Evolutionary conservation across 1,284 basidiomycete species (phyloP), one percentile per base, ranked within the genome.

Genomic region (Marasmius oreades): DNA sequence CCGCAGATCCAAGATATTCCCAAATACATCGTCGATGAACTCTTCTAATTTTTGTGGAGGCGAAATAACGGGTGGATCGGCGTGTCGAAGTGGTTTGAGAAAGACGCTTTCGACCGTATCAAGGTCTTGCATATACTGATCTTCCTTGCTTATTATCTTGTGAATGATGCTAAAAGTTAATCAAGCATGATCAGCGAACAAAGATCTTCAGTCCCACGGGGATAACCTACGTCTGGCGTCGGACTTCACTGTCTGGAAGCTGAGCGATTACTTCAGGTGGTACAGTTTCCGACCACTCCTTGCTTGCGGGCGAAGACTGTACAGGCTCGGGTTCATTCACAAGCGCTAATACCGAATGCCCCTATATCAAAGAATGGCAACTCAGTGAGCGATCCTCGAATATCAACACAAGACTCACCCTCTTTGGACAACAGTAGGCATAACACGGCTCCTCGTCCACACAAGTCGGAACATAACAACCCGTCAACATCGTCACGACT

Each of bases 131-230:
- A 95, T 77, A 67, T 97, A 98, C 65, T 92, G 87, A 63, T 92
- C 88, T 71, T 99, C 96, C 60, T 93, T 90, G 65, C 83, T 83
- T 60, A 99, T 90, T 37, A 95, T 86, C 70, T 95, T 95, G 65
- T 90, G 87, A 55, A 99, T 96, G 64, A 96, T 89, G 22, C 86
- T 16, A 51, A 20, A 23, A 20, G 46, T 33, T 24, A 39, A 48
- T 59, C 45, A 58, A 52, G 53, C n/a, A n/a, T n/a, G n/a, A n/a
- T n/a, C n/a, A n/a, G 59, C 42, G 14, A 10, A 52, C 55, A 45
- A 31, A 57, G 50, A 8, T 26, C 33, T 24, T 14, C 33, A 43
- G 52, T 18, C 10, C 4, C 10, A 20, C n/a, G 48, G 51, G 42
- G 39, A 26, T 43, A 28, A 37, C 67, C 80, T 53, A 89, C 82